Evolutionary conservation across 306 rosid genomes (phyloP), one percentile per base, ranked within the genome.

Genomic region (Quercus ilex): DNA sequence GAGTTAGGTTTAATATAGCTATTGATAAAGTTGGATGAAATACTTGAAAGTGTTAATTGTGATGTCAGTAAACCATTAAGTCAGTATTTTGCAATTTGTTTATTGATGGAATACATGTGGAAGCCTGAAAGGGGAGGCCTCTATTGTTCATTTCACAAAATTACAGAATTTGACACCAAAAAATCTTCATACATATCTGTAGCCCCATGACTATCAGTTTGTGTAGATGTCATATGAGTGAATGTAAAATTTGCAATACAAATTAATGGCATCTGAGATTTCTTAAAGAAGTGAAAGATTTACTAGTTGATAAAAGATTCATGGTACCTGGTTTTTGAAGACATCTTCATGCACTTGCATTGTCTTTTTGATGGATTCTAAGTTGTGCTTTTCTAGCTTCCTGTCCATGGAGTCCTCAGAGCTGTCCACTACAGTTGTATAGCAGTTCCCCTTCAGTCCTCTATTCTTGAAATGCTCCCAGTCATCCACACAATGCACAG

Each of bases 341-440:
- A 82, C 86, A 77, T 87, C 87, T 72, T 95, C 99, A 74, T 95
- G 99, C 91, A 76, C 81, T 88, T 86, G 95, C 97, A 95, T 93
- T 82, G 98, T 95, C 69, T 71, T 90, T 78, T 73, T 93, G 77
- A 95, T 93, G 82, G 82, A 82, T 70, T 95, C 94, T 13, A 75
- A 62, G 20, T 70, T 88, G 83, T 84, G 84, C 83, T 88, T 92
- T 58, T 87, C 91, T 20, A 92, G 83, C 84, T 69, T 82, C 86
- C 84, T 90, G 74, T 92, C 92, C 90, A 90, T 81, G 58, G 84
- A 78, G 76, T 73, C 85, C 73, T 74, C 78, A 71, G 85, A 58
- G 38, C 78, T 87, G 68, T 76, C 80, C 51, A 80, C 86, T 83
- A 75, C 82, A 65, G 80, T 81, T 71, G 55, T 78, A 30, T 55